Base-by-base conservation (phyloP, 257 asterid species). In the Solanum lycopersicoides region DNA sequence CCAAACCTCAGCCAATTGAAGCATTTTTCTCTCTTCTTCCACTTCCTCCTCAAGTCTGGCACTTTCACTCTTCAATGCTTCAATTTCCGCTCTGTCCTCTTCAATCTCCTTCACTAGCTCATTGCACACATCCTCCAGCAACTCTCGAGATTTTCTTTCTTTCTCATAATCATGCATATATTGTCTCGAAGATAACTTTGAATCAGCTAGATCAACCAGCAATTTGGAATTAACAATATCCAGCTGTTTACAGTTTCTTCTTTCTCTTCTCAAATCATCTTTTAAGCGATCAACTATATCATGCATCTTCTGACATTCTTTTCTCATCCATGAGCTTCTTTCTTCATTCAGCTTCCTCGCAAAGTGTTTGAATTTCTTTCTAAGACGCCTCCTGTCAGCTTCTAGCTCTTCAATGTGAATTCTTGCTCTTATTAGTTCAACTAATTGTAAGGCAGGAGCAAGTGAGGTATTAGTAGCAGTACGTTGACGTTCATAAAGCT, bases 1-100 rank as follows among this genome's bases (percentile, higher is more conserved):
- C 98, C 93, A 92, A 83, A 91, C 92, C 93, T 93, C 96, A 30
- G 93, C 90, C 47, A 92, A 3, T 71, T 92, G 95, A 86, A 88
- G 87, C 93, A 94, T 90, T 68, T 42, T 90, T 71, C 95, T 91
- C 87, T 92, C 94, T 63, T 92, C 87, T 37, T 89, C 95, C 50
- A 89, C 90, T 72, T 92, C 92, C 85, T 87, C 90, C 25, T 56
- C 87, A 50, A 94, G 60, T 45, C 88, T 91, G 28, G 63, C 59
- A 7, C 12, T 50, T 41, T 91, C 89, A 25, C 75, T 74, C 87
- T 80, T 88, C 89, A 94, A 50, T 11, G 87, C 93, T 86, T 44
- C 89, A 21, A 92, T 74, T 42, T 90, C 89, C 1, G 87, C 94
- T 23, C 90, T 91, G n/a, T 87, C 84, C 12, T 86, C 91, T 87